Evolutionary conservation across 2,329 filamentous ascomycete genomes (phyloP), one percentile per base, ranked within the genome.

Genomic region (Verticillium nubilum): DNA sequence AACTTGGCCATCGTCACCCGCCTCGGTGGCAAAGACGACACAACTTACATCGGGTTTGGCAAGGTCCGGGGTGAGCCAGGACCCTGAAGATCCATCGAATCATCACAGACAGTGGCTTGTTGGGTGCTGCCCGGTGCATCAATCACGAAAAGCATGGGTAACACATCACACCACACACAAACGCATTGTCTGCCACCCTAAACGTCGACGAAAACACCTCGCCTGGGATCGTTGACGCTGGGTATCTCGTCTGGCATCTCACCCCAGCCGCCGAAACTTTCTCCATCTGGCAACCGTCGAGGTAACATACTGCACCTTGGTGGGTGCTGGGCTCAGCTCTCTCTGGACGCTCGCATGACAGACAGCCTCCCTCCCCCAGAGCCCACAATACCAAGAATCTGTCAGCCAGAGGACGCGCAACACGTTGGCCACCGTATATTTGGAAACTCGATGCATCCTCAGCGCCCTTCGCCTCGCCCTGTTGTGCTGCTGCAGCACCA

Each of bases 71-170:
- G 19, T 23, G 19, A 19, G 9, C 42, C 42, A 56, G 54, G 54
- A 56, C 54, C 54, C 54, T 56, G 54, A 56, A 56, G 54, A 56
- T 56, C 54, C 35, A 42, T 56, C 54, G 42, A 50, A 50, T 50
- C 33, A 26, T 23, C 33, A 29, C 54, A 19, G 35, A 5, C 42
- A 19, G 9, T 50, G 7, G 42, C 42, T 23, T 25, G 42, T 23
- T 5, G 19, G 12, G n/a, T 19, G 42, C 42, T 23, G n/a, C 19
- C 10, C 25, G 42, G 42, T 19, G 42, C 19, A 12, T 10, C 42
- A 5, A 50, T 50, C n/a, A 19, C 42, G 42, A 50, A n/a, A 50
- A 50, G 42, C 42, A 50, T 19, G n/a, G 42, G n/a, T 4, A 19
- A n/a, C 35, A n/a, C 17, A 50, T 19, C 9, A 19, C 10, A 50